Evolutionary conservation across 1,284 basidiomycete species (phyloP), one percentile per base, ranked within the genome.

Genomic region (Chondrostereum purpureum): DNA sequence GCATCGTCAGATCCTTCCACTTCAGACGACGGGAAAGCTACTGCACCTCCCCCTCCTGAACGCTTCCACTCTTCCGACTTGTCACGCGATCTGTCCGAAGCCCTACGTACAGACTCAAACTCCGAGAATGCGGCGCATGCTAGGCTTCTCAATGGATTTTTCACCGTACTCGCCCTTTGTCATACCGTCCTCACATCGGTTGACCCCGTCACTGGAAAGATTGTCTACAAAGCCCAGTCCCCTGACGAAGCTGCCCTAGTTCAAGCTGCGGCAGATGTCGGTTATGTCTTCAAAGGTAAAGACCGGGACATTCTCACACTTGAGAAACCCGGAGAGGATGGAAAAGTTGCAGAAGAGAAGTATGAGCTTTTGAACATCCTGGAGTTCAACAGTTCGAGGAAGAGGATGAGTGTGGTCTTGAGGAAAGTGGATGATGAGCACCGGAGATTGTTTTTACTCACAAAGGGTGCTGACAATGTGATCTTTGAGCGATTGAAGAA

Each of bases 161-260:
- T 97, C 72, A 78, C 85, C 6, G 89, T 90, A 17, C 76, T 99
- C 34, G 88, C 88, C 33, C 77, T 99, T 2, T 99, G 96, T 64
- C 96, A 99, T 65, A 97, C 94, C 0, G 95, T 95, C 14, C 75
- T 98, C 39, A 84, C 90, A 0, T 74, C 76, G 12, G 73, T 86
- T 39, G 75, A 89, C 58, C 73, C 76, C 0, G 69, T 72, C 22
- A 85, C 84, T 0, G 87, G 87, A 40, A 73, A 73, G 23, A 79
- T 97, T 48, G 80, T 88, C 58, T 99, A 96, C 75, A 97, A 96
- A 68, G 93, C 95, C 4, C 95, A 98, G 65, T 89, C 84, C 19
- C 96, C 96, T 1, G 96, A 99, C 61, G 96, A 99, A 69, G 88
- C 91, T 3, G 96, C 95, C 8, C 79, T 99, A 14, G 95, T 99